Evolutionary conservation across 2,329 filamentous ascomycete genomes (phyloP).

Genomic region (Xylariaceae sp.): DNA sequence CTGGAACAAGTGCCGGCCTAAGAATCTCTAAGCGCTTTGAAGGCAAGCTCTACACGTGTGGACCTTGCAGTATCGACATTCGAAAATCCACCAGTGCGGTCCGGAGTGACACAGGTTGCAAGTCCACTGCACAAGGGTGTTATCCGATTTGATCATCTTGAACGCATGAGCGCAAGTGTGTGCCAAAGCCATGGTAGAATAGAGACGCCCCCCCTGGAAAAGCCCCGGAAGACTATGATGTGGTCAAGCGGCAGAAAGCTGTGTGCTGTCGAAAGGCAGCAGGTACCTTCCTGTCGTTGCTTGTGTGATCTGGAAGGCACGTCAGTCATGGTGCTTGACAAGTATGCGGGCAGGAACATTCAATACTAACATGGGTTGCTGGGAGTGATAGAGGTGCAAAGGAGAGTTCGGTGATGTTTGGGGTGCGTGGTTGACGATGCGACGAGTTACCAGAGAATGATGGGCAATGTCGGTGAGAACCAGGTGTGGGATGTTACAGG

Average conservation of each 20-base stretch:
- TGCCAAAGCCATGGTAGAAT: slow-evolving; percentile 46
- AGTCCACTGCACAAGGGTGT: slow-evolving; percentile 60
- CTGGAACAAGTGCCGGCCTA: too few species aligned
- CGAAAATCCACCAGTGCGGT: slow-evolving; percentile 64
- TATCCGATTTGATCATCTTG: slow-evolving; percentile 63
- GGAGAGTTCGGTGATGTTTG: too few species aligned
- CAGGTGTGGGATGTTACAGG: slow-evolving; percentile 9
- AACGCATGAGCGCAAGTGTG: slow-evolving; percentile 59
- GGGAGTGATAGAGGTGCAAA: too few species aligned
- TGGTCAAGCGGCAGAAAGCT: too few species aligned
- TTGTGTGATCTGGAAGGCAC: too few species aligned
- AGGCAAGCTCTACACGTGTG: slow-evolving; percentile 60
- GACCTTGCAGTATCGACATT: slow-evolving; percentile 65
- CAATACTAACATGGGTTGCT: too few species aligned
- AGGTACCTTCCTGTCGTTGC: too few species aligned
- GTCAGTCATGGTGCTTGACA: too few species aligned
- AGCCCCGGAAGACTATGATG: too few species aligned
- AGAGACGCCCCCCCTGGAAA: too few species aligned
- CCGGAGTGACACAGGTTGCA: slow-evolving; percentile 62
- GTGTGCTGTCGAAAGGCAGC: too few species aligned
- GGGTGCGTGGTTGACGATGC: neutral
- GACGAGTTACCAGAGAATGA: neutral
- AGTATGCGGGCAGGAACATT: too few species aligned
- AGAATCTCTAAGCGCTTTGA: slow-evolving; percentile 33
- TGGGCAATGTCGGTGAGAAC: slow-evolving; percentile 2